Base-by-base conservation (phyloP, 73 alveolate species). In the Paramecium primaurelia region DNA sequence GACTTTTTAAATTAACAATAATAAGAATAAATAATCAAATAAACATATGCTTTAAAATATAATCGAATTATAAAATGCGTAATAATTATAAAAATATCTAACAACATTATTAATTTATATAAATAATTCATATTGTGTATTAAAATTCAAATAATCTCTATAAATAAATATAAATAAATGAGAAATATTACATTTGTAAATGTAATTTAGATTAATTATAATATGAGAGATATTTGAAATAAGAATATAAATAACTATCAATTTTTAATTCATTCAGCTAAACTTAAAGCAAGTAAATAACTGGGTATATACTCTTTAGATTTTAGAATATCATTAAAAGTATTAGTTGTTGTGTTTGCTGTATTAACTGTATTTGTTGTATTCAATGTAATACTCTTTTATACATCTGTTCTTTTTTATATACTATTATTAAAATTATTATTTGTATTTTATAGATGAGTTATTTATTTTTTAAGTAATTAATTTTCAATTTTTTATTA, bases 201-300 rank as follows among this genome's bases (percentile, higher is more conserved):
- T 22, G 0, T 8, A 40, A 40, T 6, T 40, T 1, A 0, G 4
- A 4, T 54, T n/a, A 54, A 1, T 51, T 54, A 18, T 18, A 54
- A 54, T 3, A 22, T n/a, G 69, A 54, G 69, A 54, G 69, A 54
- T 54, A 1, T 54, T 54, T 54, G 68, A 51, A 51, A 51, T 51
- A 51, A 12, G 68, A 54, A 54, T n/a, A n/a, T n/a, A 54, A 54
- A 54, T 18, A 0, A 54, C 69, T 54, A 20, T 54, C 69, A 54
- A 54, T 7, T 20, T 20, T 64, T 34, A 32, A 64, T 38, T 80
- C 91, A 80, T 42, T 80, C 73, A 44, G 47, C 91, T 42, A 80
- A 47, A 80, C 91, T 80, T 25, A 80, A 64, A 45, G 91, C 91
- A 20, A 80, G 47, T 64, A 80, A 40, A 80, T 80, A 80, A 42